Percentiles rank a stretch among this genome's conserved stretches.
phyloP scores from a whole-genome alignment of 495 filamentous ascomycete genomes.

The Apiosordaria backusii region DNA sequence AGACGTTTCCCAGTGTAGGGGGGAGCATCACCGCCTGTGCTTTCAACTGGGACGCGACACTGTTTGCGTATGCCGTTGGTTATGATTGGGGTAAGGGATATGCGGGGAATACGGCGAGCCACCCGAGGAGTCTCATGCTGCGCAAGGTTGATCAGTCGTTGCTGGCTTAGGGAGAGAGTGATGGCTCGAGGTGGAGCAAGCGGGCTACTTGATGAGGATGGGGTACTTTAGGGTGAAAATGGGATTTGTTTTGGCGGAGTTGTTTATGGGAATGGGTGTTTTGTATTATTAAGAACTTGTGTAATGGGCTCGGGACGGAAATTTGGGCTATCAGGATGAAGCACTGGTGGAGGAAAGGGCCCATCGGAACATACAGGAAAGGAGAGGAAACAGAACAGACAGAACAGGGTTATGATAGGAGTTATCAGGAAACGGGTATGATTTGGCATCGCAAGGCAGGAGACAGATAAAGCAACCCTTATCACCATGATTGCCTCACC shows the following conservation, averaged over 20 bases:
- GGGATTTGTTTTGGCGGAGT: neutral
- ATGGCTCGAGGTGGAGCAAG: neutral
- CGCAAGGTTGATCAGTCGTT: slow-evolving; percentile 78
- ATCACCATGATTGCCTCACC: no score
- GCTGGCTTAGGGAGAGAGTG: slow-evolving; percentile 30
- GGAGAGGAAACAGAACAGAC: no score
- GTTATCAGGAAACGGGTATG: no score
- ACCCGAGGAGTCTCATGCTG: slow-evolving; percentile 81
- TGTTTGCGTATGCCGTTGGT: slow-evolving; percentile 87
- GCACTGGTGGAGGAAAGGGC: no score
- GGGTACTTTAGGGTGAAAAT: neutral
- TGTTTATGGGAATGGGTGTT: no score
- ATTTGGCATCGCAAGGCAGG: no score
- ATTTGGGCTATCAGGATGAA: no score
- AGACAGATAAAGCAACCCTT: no score
- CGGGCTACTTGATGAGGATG: neutral
- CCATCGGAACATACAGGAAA: no score
- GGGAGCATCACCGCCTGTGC: slow-evolving; percentile 73
- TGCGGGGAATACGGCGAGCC: slow-evolving; percentile 61
- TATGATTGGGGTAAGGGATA: slow-evolving; percentile 97
- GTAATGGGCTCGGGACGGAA: no score
- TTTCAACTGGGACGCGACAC: slow-evolving; percentile 72
- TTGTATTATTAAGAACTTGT: no score
- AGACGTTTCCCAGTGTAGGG: slow-evolving; percentile 80
- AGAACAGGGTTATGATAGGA: no score